Base-by-base conservation (phyloP, 352 stramenopile species). In the Phytophthora tubulina region DNA sequence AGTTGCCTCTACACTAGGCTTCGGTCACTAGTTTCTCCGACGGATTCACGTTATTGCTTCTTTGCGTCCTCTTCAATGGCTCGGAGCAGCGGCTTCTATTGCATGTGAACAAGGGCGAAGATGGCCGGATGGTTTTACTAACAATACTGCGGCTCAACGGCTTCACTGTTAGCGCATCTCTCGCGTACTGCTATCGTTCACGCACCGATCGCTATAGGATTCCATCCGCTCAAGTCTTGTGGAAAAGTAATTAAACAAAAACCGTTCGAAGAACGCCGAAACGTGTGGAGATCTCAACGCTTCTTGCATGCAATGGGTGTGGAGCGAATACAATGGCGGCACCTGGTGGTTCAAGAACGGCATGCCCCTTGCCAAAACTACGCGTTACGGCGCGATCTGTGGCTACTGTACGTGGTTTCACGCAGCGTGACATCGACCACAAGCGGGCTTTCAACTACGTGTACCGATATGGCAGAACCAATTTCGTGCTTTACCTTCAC, bases 341-440 rank as follows among this genome's bases (percentile, higher is more conserved):
- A 76, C 62, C 14, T 81, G 74, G 61, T 79, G 66, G 70, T 39
- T 78, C 42, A 81, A 81, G 57, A 75, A 32, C 33, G 64, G 27
- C 32, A 45, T 45, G 6, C 35, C 31, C 6, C 62, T 54, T 36
- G 27, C 56, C 15, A 70, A 63, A 45, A 49, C 33, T 6, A 68
- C 44, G 5, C 67, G 55, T 39, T 65, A 58, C 21, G 73, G 73
- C 7, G 48, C 44, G 10, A 67, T 66, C 11, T 79, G 73, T 31
- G 69, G 73, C 54, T 80, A 75, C 21, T 27, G 21, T 27, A 27
- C 65, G 64, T 80, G 32, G 56, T 78, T 53, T 61, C 56, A 36
- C 63, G 68, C 39, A 59, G 46, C 39, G 42, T 51, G 11, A 60
- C 38, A 30, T n/a, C 50, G 6, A 48, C 60, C n/a, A 31, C 59